Evolutionary conservation across 352 stramenopile genomes (phyloP).

Genomic region (Hyaloperonospora brassicae): DNA sequence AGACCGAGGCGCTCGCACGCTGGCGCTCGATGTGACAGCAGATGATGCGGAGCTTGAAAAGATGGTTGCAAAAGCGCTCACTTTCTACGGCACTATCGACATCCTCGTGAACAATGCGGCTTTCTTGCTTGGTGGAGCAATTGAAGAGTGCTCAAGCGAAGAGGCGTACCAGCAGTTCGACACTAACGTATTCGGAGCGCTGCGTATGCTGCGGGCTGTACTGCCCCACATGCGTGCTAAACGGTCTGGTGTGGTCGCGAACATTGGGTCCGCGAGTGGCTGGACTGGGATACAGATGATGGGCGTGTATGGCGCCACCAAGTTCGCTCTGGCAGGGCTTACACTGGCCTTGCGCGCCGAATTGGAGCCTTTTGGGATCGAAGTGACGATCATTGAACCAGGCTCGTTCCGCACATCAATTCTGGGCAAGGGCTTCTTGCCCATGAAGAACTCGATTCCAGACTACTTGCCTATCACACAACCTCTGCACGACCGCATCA

Average conservation of each 20-base stretch:
- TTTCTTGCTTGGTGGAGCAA: constrained; percentile 34
- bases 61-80: constrained; percentile 24
- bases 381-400: constrained; percentile 39
- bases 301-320: constrained; percentile 33
- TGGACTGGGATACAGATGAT: constrained; percentile 25
- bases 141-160: constrained; percentile 37
- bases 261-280: constrained; percentile 30
- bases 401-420: constrained; percentile 38
- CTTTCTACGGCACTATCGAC: constrained; percentile 39
- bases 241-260: constrained; percentile 34
- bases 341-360: constrained; percentile 27
- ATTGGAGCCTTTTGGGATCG: constrained; percentile 31
- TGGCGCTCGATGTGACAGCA: constrained; percentile 43
- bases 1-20: constrained; percentile 14
- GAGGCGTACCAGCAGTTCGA: constrained; percentile 33
- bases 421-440: constrained; percentile 26
- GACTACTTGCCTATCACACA: constrained; percentile 28
- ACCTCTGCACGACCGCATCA: constrained; percentile 17
- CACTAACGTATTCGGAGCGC: constrained; percentile 37
- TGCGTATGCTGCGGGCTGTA: constrained; percentile 30
- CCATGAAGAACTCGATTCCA: constrained; percentile 26
- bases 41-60: constrained; percentile 24
- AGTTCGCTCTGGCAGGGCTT: constrained; percentile 35
- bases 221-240: constrained; percentile 40
- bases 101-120: constrained; percentile 48